Conservation (phyloP, 768 basidiomycete species). For the Boletus speciosus region DNA sequence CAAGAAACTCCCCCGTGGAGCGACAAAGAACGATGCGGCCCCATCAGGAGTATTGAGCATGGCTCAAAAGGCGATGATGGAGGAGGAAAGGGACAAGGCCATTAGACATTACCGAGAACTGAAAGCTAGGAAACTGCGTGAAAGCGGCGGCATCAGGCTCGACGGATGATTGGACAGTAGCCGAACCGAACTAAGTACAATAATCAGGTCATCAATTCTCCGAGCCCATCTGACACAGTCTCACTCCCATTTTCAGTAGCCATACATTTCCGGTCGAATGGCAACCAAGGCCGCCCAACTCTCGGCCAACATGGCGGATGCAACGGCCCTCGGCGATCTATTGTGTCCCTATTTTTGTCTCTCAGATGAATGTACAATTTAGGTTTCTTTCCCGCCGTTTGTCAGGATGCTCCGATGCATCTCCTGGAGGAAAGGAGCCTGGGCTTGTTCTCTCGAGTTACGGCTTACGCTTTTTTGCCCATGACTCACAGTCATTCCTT, state of each 20-base stretch:
- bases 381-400: neutral
- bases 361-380: neutral
- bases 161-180: conserved; percentile 5
- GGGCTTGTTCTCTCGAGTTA: neutral
- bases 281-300: neutral
- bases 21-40: conserved; percentile 27
- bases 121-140: conserved; percentile 46
- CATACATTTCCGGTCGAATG: conserved; percentile 4
- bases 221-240: neutral
- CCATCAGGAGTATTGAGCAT: conserved; percentile 55
- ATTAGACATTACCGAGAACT: conserved; percentile 66
- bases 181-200: conserved; percentile 3
- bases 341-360: conserved; percentile 4
- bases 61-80: conserved; percentile 76
- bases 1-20: conserved; percentile 52
- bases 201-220: conserved; percentile 4
- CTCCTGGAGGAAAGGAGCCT: neutral
- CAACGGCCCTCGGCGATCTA: conserved; percentile 4
- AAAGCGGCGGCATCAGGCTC: conserved; percentile 9
- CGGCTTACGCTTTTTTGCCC: neutral
- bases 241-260: neutral
- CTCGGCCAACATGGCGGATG: neutral
- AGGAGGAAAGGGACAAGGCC: conserved; percentile 66
- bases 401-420: neutral
- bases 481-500: conserved; percentile 4